Percentiles rank a stretch among this genome's conserved stretches.
Conservation (phyloP, 371 early-diverging fungal species). For the Mucor racemosus region DNA sequence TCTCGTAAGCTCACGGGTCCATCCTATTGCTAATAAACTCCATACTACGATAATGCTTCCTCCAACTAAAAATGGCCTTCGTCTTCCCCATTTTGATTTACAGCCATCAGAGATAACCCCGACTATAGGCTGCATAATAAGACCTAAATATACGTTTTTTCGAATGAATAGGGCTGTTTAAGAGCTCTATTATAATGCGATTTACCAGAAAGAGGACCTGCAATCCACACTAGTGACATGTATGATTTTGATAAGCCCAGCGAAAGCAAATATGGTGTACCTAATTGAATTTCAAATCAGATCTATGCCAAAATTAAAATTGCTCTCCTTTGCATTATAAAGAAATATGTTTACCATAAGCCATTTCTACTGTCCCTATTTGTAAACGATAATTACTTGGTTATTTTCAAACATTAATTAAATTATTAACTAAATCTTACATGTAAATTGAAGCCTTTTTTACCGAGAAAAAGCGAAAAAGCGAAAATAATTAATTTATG, state of each 20-base stretch:
- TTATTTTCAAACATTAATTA: not conserved
- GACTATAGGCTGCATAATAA: conserved; percentile 84
- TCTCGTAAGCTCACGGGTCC: conserved; percentile 75
- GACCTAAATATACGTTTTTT: conserved; percentile 42
- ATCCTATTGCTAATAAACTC: conserved; percentile 77
- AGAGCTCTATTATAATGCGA: no score
- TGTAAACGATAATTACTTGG: not conserved
- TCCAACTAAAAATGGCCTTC: conserved; percentile 74
- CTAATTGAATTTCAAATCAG: conserved; percentile 34
- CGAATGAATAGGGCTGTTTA: no score
- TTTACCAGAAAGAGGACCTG: conserved; percentile 92
- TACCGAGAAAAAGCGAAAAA: not conserved
- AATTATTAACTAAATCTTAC: conserved; percentile 27
- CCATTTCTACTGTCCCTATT: conserved; percentile 73
- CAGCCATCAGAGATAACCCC: conserved; percentile 80
- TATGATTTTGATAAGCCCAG: conserved; percentile 85
- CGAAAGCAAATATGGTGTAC: conserved; percentile 88
- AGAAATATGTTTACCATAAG: conserved; percentile 46
- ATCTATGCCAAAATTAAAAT: not conserved
- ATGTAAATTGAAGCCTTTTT: conserved; percentile 49
- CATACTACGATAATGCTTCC: conserved; percentile 70
- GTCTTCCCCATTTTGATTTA: conserved; percentile 70
- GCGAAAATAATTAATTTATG: not conserved
- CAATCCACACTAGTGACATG: conserved; percentile 95
- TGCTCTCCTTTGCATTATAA: no score